These are phyloP conservation scores for Eucalyptus marginata DNA, from an alignment of 345 rosid genomes.

Conservation along the genomic window DNA sequence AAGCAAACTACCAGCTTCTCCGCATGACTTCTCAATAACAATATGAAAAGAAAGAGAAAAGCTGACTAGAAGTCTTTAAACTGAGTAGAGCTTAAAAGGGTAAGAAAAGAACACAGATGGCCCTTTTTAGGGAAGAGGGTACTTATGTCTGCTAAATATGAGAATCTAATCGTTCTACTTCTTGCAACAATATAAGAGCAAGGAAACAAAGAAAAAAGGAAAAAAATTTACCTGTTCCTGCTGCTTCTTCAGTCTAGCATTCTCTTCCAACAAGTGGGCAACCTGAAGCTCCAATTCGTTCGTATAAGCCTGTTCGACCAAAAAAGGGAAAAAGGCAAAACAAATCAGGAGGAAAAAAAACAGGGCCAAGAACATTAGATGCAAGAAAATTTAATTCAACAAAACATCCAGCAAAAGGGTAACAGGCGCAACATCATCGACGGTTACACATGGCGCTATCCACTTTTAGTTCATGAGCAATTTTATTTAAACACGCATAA, in stretches of 20 bases:
- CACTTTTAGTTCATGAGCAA: not conserved
- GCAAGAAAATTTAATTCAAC: not conserved
- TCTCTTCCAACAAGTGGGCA: constrained; percentile 39
- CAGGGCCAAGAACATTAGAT: not conserved
- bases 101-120: not conserved
- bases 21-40: not conserved
- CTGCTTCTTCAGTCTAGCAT: constrained; percentile 47
- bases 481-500: not conserved
- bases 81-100: not conserved
- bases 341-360: not conserved
- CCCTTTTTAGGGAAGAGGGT: not conserved
- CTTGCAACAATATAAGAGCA: not conserved
- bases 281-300: constrained; percentile 40
- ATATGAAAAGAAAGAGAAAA: not conserved
- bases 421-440: not conserved
- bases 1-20: not conserved
- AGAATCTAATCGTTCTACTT: not conserved
- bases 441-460: not conserved
- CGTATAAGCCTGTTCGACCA: constrained; percentile 54
- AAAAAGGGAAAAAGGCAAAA: not conserved
- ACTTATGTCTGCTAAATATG: not conserved
- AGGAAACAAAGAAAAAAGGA: not conserved
- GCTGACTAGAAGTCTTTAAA: not conserved
- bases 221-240: constrained; percentile 40
- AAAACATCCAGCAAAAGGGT: not conserved